Base-by-base conservation (phyloP, 1,284 basidiomycete genomes). In the Porogramme epimiltina region DNA sequence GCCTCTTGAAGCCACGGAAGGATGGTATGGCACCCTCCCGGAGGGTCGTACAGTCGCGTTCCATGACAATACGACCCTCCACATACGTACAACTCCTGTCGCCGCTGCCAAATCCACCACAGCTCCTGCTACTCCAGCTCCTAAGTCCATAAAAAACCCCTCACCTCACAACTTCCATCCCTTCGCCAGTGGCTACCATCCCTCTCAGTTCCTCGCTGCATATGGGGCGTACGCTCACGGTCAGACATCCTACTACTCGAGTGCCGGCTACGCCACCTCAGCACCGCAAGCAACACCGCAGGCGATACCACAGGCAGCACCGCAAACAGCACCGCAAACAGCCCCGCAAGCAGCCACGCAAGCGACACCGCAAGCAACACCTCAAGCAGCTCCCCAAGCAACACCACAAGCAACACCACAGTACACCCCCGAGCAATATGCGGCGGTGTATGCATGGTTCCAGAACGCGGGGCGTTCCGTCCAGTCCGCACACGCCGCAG, bases 1-100 rank as follows among this genome's bases (percentile, higher is more conserved):
- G 6, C 87, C 85, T 2, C 65, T 78, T 8, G 73, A 75, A 13
- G 73, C 83, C 19, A 73, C 79, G 3, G 75, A 76, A 52, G 85
- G 88, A 9, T 92, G 88, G 87, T 74, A 84, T 58, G 89, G 89
- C 25, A 91, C 85, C 1, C 75, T 92, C 3, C 81, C 85, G n/a
- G 64, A 80, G 18, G 71, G 76, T 36, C 77, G 77, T 23, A 59
- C 78, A 11, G 77, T 77, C 2, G 85, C 88, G 4, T 76, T 89
- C 15, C 79, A 82, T 20, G 89, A 91, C 65, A 84, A 92, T 61
- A 77, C 80, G 4, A 92, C 89, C 1, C 64, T 83, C 4, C 74
- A 73, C 40, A 71, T 90, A 60, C 87, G 86, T 54, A 66, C 84
- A 1, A 78, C 79, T 24, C 73, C 73, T 20, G 54, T 60, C 8